Percentiles rank a stretch among this genome's conserved stretches.
Conservation (phyloP, 2,329 filamentous ascomycete species). For the Falciphora oryzae region DNA sequence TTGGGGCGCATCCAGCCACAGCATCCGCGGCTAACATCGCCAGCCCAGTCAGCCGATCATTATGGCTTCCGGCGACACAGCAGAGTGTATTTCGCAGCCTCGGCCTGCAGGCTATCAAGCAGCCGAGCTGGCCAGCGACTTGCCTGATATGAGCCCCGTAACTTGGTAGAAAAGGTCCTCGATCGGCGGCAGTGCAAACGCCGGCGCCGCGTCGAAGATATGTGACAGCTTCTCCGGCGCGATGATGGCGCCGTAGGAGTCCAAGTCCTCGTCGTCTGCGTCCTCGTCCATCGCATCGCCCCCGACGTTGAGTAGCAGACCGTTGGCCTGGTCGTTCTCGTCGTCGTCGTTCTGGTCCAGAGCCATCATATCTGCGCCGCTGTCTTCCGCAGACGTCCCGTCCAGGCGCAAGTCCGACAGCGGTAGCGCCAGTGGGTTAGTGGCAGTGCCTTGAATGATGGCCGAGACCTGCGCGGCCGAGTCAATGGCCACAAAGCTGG, state of each 20-base stretch:
- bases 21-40: neutral
- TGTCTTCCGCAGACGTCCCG: constrained; percentile 22
- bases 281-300: constrained; percentile 30
- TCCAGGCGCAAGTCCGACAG: constrained; percentile 47
- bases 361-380: constrained; percentile 17
- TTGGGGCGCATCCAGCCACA: too few relatives aligned
- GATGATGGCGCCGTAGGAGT: constrained; percentile 54
- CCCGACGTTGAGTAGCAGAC: constrained; percentile 26
- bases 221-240: constrained; percentile 61
- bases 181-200: constrained; percentile 64
- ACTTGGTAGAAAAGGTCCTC: constrained; percentile 74
- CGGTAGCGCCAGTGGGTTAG: constrained; percentile 47
- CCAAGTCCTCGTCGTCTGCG: constrained; percentile 28
- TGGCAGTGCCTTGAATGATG: constrained; percentile 52
- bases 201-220: constrained; percentile 64
- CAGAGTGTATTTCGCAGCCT: neutral
- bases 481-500: constrained; percentile 68
- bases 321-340: constrained; percentile 37
- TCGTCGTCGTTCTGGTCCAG: constrained; percentile 30
- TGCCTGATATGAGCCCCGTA: constrained; percentile 56
- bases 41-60: neutral
- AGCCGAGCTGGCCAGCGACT: constrained; percentile 33
- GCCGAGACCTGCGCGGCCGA: constrained; percentile 67
- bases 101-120: constrained; percentile 1
- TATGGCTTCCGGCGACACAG: neutral